Evolutionary conservation across 805 yeast species (phyloP), one percentile per base, ranked within the genome.

Genomic region (Schizosaccharomyces japonicus): DNA sequence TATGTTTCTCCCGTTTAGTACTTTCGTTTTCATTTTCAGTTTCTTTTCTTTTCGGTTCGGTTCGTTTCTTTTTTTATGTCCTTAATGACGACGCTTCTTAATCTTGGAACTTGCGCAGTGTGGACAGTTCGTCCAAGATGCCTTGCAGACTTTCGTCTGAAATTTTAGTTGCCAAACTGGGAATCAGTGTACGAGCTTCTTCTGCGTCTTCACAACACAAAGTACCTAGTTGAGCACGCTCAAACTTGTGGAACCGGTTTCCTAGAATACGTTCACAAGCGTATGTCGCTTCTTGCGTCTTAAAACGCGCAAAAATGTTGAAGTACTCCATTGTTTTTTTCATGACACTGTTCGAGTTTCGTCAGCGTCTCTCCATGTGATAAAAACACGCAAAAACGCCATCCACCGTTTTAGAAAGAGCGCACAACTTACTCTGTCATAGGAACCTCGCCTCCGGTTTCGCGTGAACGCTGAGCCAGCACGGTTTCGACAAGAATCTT

Each of bases 191-290:
- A 59, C 78, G 76, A 25, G 92, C 90, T 64, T 81, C 93, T 58
- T 76, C 93, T 5, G 82, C 80, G 51, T 80, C 87, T 58, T 80
- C 93, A 62, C 92, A 80, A 31, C 46, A 49, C 7, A 45, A 36
- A 19, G 44, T 49, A 3, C 67, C 67, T 51, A 73, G 60, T 59
- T 81, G 92, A 1, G 92, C 83, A 49, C 76, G 65, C 63, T 81
- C 93, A 59, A 80, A 81, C 1, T 92, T 92, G 64, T 80, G 92
- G 51, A 81, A 63, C n/a, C 55, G 72, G 73, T 52, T 76, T 81
- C 50, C 73, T 72, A 32, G 71, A 61, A 49, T 63, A 53, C 46
- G 76, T 55, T 80, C 90, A 17, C 78, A 90, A 1, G 90, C 84
- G 47, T 80, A 74, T 25, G 81, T 78, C 0, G 87, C 77, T 49